These are phyloP conservation scores for Neonectria coccinea DNA, from an alignment of 2,329 filamentous ascomycete genomes.

Conservation along the genomic window DNA sequence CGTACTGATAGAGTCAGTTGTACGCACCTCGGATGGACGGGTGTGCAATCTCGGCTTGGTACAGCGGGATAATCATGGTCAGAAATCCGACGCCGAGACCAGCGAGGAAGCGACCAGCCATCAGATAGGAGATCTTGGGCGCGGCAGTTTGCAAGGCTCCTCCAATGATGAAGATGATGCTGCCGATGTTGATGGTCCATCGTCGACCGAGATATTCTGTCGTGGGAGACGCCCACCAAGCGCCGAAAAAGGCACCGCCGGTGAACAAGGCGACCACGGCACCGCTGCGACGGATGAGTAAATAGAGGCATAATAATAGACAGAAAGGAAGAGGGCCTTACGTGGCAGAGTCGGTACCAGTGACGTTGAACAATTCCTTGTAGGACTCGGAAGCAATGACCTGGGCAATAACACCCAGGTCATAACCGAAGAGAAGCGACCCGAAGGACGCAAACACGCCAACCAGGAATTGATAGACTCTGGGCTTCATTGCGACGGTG, in stretches of 20 bases:
- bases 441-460: conserved; percentile 67
- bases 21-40: conserved; percentile 77
- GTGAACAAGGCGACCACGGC: conserved; percentile 31
- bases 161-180: conserved; percentile 76
- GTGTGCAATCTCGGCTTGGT: conserved; percentile 82
- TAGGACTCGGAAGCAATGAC: conserved; percentile 28
- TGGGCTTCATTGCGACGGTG: conserved; percentile 16
- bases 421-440: conserved; percentile 67
- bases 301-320: not conserved
- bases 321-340: conserved; percentile 5
- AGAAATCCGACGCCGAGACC: conserved; percentile 66
- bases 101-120: conserved; percentile 75
- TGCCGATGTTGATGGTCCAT: conserved; percentile 76
- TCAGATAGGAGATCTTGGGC: conserved; percentile 68
- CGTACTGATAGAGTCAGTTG: not conserved
- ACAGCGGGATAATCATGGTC: conserved; percentile 64
- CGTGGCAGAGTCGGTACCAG: conserved; percentile 19
- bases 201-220: conserved; percentile 73
- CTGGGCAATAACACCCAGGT: conserved; percentile 57
- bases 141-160: conserved; percentile 80
- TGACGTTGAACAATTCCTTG: conserved; percentile 12
- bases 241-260: conserved; percentile 30
- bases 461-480: conserved; percentile 60
- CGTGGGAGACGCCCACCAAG: conserved; percentile 12
- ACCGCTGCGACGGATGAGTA: conserved; percentile 15